Conservation (phyloP, 768 basidiomycete genomes). For the Tulasnella sp. region DNA sequence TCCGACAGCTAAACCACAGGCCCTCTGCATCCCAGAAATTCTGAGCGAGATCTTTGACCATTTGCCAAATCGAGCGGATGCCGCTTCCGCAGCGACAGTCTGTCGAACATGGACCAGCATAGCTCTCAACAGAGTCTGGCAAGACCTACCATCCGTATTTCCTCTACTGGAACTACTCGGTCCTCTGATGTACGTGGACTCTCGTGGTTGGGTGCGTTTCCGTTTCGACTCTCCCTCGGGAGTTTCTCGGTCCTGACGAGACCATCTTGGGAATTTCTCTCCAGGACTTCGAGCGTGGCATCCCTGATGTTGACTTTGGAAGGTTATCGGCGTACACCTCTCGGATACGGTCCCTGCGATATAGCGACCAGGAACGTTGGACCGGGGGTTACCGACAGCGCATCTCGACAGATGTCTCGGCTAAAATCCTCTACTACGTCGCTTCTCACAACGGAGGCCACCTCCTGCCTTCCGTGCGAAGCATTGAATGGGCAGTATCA, state of each 20-base stretch:
- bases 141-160: not conserved
- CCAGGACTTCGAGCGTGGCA: not conserved
- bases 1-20: not conserved
- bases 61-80: not conserved
- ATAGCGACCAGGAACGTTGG: not conserved
- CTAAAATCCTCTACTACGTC: not conserved
- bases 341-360: not conserved
- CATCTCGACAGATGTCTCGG: not conserved
- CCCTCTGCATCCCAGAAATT: not conserved
- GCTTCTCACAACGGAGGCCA: not conserved
- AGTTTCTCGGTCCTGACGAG: not conserved
- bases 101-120: not conserved
- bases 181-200: not conserved
- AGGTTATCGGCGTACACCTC: not conserved
- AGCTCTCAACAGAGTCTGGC: not conserved
- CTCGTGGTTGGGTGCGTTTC: not conserved
- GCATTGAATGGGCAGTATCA: not conserved
- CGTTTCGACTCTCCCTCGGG: not conserved
- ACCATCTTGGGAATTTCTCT: not conserved
- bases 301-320: not conserved
- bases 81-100: not conserved
- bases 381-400: not conserved
- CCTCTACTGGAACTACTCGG: not conserved
- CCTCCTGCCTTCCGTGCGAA: not conserved
- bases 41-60: not conserved